Evolutionary conservation across 768 basidiomycete genomes (phyloP), one percentile per base, ranked within the genome.

Genomic region (Lactarius vividus): DNA sequence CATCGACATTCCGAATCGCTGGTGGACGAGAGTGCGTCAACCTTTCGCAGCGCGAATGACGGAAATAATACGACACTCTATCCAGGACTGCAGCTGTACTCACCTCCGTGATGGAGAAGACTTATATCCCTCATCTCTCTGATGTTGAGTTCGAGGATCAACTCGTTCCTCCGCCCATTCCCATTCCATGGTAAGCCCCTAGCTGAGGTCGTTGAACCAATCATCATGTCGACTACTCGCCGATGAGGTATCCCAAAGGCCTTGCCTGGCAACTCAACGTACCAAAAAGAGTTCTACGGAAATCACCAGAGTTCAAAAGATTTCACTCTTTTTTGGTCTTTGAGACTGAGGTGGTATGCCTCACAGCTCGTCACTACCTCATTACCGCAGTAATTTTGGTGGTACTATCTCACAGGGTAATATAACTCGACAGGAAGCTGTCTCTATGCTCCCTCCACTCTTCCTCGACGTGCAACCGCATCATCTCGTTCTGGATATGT

Each of bases 361-460:
- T 20, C 7, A 35, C 63, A 23, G 28, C 29, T 58, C 0, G 13
- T 28, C 42, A 26, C 42, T 18, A 16, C 5, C 0, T 52, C 49
- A 15, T 59, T 15, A 37, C 3, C 2, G 10, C 31, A 15, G 23
- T 28, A 65, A 18, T 9, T 8, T 33, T 26, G 49, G 54, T 57
- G 49, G 53, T 60, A 13, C 39, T 31, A 57, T n/a, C 33, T 0
- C 40, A 4, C 70, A 96, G 94, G 96, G 97, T 56, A 99, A 99
- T 71, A 82, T 98, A 56, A 96, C 94, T 13, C 81, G 97, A 26
- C 96, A 98, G 76, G 97, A 99, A 77, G 95, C 94, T 20, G 97
- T 99, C 64, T 96, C 94, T 74, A 99, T 99, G 97, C 80, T 99
- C n/a, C 97, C 97, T 6, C 96, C 97, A 0, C 83, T 99, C 2